phyloP scores from a whole-genome alignment of 108 stramenopile genomes.

The Skeletonema costatum region DNA sequence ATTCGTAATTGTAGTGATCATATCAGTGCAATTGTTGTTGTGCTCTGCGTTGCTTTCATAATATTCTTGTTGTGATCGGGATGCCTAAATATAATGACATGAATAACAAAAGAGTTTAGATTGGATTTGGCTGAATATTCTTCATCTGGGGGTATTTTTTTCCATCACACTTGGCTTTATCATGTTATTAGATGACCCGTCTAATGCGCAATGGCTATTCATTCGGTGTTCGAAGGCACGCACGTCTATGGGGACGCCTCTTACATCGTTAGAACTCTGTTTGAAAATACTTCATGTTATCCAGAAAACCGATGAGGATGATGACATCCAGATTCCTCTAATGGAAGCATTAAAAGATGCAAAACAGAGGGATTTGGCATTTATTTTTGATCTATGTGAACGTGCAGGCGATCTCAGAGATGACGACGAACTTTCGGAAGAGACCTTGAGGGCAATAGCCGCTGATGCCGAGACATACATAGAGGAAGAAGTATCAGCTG shows the following conservation, averaged over 20 bases:
- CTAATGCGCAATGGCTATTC: slow-evolving; percentile 17
- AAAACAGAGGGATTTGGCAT: slow-evolving; percentile 3
- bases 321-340: background rate
- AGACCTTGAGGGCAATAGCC: slow-evolving; percentile 1
- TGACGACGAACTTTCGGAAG: slow-evolving; percentile 19
- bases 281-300: slow-evolving; percentile 1
- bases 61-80: too few species aligned
- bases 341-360: slow-evolving; percentile 5
- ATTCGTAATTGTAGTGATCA: too few species aligned
- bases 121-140: too few species aligned
- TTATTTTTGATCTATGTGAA: slow-evolving; percentile 10
- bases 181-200: background rate
- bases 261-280: slow-evolving; percentile 2
- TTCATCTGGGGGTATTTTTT: background rate
- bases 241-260: background rate
- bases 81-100: too few species aligned
- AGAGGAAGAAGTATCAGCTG: background rate
- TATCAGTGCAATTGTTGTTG: too few species aligned
- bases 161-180: background rate
- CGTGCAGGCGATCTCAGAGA: slow-evolving; percentile 5
- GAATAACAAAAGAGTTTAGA: too few species aligned
- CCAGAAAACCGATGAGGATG: background rate
- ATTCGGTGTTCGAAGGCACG: slow-evolving; percentile 9
- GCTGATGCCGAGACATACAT: background rate
- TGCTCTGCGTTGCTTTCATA: too few species aligned